Percentiles rank a stretch among this genome's conserved stretches.
Conservation (phyloP, 139 green algal genomes). For the Astrephomene gubernaculifera region DNA sequence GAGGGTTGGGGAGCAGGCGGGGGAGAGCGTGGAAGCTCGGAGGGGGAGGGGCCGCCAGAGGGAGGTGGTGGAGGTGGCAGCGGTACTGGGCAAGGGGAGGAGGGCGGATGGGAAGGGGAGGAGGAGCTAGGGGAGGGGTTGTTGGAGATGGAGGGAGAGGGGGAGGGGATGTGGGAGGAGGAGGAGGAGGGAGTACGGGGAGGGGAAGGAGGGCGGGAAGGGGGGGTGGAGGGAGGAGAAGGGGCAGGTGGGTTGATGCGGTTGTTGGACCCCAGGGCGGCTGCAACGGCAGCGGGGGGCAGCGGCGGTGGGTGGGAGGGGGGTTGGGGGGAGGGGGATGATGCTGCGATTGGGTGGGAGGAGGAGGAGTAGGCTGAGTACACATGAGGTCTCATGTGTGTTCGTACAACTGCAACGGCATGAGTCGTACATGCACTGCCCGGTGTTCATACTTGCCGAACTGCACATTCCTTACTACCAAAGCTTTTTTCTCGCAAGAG, state of each 20-base stretch:
- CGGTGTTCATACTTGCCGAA: no score
- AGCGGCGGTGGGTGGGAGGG: neutral
- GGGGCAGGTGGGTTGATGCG: neutral
- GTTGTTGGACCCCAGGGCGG: conserved; percentile 10
- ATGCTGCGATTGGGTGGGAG: no score
- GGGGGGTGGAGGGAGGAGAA: neutral
- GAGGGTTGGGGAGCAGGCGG: neutral
- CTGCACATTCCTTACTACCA: no score
- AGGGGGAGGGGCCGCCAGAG: neutral
- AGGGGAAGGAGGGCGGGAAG: neutral
- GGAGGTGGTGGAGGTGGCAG: neutral
- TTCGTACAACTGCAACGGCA: no score
- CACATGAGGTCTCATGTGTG: no score
- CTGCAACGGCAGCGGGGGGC: neutral
- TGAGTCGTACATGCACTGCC: no score
- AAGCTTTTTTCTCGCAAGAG: no score
- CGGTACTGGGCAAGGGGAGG: neutral
- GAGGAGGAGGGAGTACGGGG: neutral
- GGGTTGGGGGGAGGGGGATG: no score
- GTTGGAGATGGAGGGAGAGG: neutral
- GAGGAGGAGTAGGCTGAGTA: no score
- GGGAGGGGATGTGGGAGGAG: neutral
- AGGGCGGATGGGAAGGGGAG: neutral
- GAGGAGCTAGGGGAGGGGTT: neutral
- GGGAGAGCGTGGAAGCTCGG: neutral